These are phyloP conservation scores for Pythium periplocum DNA, from an alignment of 352 stramenopile genomes.

Conservation along the genomic window DNA sequence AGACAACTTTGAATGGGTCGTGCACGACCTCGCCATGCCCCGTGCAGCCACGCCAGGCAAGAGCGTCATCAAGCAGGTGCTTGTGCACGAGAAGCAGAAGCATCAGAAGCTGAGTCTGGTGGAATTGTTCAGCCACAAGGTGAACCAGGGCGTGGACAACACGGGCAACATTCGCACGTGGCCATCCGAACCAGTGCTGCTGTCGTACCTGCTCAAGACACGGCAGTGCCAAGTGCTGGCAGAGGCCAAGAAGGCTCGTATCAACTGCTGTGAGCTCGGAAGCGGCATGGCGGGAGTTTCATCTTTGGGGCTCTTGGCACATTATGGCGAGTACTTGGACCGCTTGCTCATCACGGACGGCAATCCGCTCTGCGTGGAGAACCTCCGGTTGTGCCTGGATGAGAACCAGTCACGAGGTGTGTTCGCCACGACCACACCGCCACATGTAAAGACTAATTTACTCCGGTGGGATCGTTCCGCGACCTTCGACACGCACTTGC, in stretches of 20 bases:
- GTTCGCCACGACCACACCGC: conserved; percentile 2
- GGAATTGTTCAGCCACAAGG: conserved; percentile 69
- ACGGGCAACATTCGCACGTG: conserved; percentile 86
- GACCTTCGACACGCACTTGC: conserved; percentile 19
- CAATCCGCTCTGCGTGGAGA: conserved; percentile 62
- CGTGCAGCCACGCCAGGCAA: neutral
- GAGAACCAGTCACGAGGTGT: conserved; percentile 35
- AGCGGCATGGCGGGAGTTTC: conserved; percentile 74
- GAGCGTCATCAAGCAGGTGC: conserved; percentile 16
- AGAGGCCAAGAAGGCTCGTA: neutral
- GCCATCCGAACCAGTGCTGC: conserved; percentile 72
- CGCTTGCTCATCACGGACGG: conserved; percentile 68
- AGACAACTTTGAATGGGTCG: conserved; percentile 42
- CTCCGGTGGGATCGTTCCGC: conserved; percentile 63
- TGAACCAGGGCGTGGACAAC: conserved; percentile 82
- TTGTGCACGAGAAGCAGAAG: conserved; percentile 73
- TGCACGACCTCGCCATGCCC: conserved; percentile 31
- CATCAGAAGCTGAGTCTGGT: conserved; percentile 41
- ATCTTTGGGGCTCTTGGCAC: conserved; percentile 52
- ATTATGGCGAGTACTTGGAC: conserved; percentile 30
- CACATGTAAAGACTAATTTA: conserved; percentile 27
- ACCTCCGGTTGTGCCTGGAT: conserved; percentile 54
- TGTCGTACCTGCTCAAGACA: conserved; percentile 54
- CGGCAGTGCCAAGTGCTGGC: conserved; percentile 25
- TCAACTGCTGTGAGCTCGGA: conserved; percentile 69